phyloP scores from a whole-genome alignment of 2,329 filamentous ascomycete species.

The Cadophora malorum region DNA sequence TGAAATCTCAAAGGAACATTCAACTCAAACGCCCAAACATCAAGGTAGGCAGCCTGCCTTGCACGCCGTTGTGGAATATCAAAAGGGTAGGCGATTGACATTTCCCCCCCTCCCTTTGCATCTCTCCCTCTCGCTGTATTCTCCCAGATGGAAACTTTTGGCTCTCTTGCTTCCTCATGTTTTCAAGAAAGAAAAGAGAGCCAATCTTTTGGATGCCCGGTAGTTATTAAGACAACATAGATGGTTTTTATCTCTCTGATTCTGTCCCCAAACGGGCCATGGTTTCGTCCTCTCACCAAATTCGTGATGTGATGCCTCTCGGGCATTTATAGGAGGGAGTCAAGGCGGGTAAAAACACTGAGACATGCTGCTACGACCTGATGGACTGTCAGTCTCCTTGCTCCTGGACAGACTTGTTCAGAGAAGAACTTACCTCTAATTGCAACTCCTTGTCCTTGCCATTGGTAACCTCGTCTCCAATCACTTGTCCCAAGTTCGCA shows the following conservation, averaged over 20 bases:
- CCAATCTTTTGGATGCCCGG: conserved; percentile 18
- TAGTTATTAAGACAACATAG: conserved; percentile 41
- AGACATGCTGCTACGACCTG: conserved; percentile 87
- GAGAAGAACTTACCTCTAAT: conserved; percentile 76
- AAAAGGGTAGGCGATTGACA: conserved; percentile 9
- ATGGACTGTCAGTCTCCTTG: conserved; percentile 24
- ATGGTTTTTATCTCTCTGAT: conserved; percentile 24
- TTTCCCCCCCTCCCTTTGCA: neutral
- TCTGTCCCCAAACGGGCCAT: conserved; percentile 5
- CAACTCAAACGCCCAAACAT: conserved; percentile 16
- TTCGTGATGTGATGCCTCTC: neutral
- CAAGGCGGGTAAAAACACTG: conserved; percentile 96
- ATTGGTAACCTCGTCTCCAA: conserved; percentile 85
- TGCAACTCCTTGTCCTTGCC: conserved; percentile 94
- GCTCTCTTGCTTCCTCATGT: conserved; percentile 10
- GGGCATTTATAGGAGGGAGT: conserved; percentile 79
- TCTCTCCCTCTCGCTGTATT: neutral
- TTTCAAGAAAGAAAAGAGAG: conserved; percentile 18
- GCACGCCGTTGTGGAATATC: conserved; percentile 15
- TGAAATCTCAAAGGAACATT: conserved; percentile 1
- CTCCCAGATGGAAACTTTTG: no score
- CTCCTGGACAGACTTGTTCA: neutral
- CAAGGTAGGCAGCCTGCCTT: conserved; percentile 7
- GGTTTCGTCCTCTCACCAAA: neutral
- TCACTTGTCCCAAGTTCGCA: conserved; percentile 87